phyloP scores from a whole-genome alignment of 2,329 filamentous ascomycete species.

The Alternaria angustiovoidea region DNA sequence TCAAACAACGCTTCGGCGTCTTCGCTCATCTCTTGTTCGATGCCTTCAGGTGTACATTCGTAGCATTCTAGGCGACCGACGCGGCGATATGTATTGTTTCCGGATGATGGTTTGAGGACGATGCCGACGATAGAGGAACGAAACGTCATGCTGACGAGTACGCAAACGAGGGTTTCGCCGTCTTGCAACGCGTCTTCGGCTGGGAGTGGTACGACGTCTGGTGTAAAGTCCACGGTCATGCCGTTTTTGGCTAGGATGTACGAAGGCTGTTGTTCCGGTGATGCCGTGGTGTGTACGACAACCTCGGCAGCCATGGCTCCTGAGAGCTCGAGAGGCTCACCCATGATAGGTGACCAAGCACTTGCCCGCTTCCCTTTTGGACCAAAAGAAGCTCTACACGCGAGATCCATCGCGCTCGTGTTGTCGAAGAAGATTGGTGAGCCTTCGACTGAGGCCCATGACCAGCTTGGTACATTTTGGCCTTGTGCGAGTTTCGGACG shows the following conservation, averaged over 20 bases:
- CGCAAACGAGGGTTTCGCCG: conserved; percentile 44
- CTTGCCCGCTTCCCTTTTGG: conserved; percentile 29
- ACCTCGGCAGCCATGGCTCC: conserved; percentile 49
- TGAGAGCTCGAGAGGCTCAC: conserved; percentile 39
- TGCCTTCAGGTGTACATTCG: conserved; percentile 39
- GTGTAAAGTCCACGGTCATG: conserved; percentile 44
- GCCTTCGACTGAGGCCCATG: conserved; percentile 48
- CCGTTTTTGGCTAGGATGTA: conserved; percentile 40
- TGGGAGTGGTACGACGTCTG: conserved; percentile 39
- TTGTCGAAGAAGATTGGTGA: conserved; percentile 49
- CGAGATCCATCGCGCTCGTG: conserved; percentile 47
- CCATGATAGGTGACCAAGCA: conserved; percentile 43
- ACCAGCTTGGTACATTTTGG: conserved; percentile 46
- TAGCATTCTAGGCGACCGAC: conserved; percentile 49
- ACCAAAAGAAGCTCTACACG: conserved; percentile 42
- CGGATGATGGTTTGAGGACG: conserved; percentile 35
- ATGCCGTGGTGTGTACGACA: conserved; percentile 24
- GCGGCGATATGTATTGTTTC: conserved; percentile 38
- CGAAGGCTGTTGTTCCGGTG: conserved; percentile 15
- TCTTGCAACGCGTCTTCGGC: conserved; percentile 37
- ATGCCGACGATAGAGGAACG: conserved; percentile 47
- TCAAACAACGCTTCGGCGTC: conserved; percentile 47
- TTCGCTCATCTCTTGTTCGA: conserved; percentile 42
- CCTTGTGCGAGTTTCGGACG: conserved; percentile 29
- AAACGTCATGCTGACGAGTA: conserved; percentile 49